phyloP scores from a whole-genome alignment of 2,329 filamentous ascomycete species.

The Trichoderma koningiopsis region DNA sequence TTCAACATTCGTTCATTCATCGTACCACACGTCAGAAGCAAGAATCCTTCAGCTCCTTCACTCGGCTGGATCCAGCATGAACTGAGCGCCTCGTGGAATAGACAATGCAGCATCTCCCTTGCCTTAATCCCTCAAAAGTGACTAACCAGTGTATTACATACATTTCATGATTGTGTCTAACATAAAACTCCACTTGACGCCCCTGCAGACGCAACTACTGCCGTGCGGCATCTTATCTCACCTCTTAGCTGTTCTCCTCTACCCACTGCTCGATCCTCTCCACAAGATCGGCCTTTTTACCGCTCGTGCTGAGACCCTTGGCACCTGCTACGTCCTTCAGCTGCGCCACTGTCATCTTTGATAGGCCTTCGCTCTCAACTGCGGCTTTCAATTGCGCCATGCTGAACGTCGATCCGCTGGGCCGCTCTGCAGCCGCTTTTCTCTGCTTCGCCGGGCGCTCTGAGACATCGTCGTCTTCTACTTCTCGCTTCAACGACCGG shows the following conservation, averaged over 20 bases:
- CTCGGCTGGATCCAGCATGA: not conserved
- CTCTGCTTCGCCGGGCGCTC: conserved; percentile 52
- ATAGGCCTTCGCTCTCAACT: conserved; percentile 49
- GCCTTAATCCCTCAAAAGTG: not conserved
- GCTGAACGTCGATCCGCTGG: conserved; percentile 42
- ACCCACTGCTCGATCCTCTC: conserved; percentile 61
- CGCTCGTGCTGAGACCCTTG: conserved; percentile 52
- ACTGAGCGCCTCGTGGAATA: not conserved
- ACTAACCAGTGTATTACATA: not conserved
- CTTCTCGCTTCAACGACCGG: conserved; percentile 55
- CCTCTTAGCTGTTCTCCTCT: conserved; percentile 45
- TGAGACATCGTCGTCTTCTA: conserved; percentile 45
- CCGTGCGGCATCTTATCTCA: not conserved
- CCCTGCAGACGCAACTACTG: not conserved
- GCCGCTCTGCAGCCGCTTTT: conserved; percentile 41
- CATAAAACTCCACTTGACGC: not conserved
- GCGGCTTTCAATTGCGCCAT: conserved; percentile 51
- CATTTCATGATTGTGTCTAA: not conserved
- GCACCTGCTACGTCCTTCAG: conserved; percentile 52
- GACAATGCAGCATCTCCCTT: not conserved
- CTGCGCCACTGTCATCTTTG: conserved; percentile 58
- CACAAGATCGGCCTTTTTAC: conserved; percentile 57
- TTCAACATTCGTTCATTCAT: not conserved
- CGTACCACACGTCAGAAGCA: not conserved
- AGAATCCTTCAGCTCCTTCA: not conserved